phyloP scores from a whole-genome alignment of 805 yeast genomes.

The Candida nanaspora region DNA sequence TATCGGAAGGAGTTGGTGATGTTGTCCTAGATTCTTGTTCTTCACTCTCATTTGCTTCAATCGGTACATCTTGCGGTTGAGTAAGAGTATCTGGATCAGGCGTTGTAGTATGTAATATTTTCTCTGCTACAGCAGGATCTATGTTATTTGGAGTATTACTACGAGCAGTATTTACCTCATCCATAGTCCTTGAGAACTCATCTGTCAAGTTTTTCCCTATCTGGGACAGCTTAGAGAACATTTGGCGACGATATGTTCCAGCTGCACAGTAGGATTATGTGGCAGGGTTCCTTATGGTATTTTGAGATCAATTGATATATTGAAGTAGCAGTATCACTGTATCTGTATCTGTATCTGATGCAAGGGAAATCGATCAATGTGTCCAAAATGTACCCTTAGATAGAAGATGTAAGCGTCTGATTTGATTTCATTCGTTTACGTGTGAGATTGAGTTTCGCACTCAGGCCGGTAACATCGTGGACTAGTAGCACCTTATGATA shows the following conservation, averaged over 20 bases:
- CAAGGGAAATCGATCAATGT: too few relatives aligned
- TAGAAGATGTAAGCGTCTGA: too few relatives aligned
- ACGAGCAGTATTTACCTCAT: constrained; percentile 17
- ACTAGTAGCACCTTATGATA: too few relatives aligned
- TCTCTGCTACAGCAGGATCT: constrained; percentile 21
- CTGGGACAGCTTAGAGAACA: constrained; percentile 56
- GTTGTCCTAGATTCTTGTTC: neutral
- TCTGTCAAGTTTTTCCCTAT: constrained; percentile 57
- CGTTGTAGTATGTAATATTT: constrained; percentile 33
- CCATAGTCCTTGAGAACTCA: constrained; percentile 37
- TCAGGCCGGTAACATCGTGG: too few relatives aligned
- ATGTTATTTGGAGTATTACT: constrained; percentile 10
- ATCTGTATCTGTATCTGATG: too few relatives aligned
- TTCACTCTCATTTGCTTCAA: constrained; percentile 2
- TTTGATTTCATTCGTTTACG: too few relatives aligned
- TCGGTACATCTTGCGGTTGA: constrained; percentile 39
- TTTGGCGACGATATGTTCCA: constrained; percentile 9
- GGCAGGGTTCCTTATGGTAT: too few relatives aligned
- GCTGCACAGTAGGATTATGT: neutral
- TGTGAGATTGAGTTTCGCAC: too few relatives aligned
- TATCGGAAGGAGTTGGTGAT: neutral
- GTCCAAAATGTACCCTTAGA: too few relatives aligned
- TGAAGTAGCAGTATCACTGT: too few relatives aligned
- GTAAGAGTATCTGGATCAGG: constrained; percentile 39
- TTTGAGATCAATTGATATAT: neutral